Conservation (phyloP, 257 asterid genomes). For the Cynanchum wilfordii region DNA sequence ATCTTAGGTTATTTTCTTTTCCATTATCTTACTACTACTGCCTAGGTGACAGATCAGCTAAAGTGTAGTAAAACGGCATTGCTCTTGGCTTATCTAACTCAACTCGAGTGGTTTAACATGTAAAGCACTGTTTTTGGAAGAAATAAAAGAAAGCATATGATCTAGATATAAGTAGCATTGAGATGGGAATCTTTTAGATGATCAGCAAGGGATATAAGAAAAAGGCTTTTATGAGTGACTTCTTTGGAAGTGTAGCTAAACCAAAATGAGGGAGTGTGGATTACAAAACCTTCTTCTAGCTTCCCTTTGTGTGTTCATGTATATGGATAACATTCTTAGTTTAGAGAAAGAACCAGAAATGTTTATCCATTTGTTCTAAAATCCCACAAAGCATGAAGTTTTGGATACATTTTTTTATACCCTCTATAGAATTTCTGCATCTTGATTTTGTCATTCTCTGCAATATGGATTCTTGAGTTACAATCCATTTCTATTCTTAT, state of each 20-base stretch:
- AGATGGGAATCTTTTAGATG: background rate
- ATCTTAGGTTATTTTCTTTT: background rate
- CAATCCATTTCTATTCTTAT: background rate
- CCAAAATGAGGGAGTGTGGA: background rate
- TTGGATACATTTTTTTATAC: background rate
- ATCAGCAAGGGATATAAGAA: background rate
- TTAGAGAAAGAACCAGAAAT: background rate
- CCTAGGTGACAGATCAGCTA: background rate
- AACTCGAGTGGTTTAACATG: background rate
- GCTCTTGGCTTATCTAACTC: background rate
- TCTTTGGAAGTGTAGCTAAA: background rate
- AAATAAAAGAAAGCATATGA: too few relatives aligned
- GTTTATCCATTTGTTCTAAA: background rate
- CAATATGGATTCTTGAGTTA: background rate
- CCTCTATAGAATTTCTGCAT: background rate
- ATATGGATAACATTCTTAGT: background rate
- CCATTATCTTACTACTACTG: background rate
- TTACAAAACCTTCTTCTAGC: background rate
- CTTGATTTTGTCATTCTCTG: background rate
- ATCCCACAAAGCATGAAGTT: background rate
- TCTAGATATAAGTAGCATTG: too few relatives aligned
- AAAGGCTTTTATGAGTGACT: background rate
- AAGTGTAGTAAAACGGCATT: background rate
- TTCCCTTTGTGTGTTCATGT: background rate
- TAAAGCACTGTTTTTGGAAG: too few relatives aligned